phyloP scores from a whole-genome alignment of 306 rosid species.

The Dalbergia cochinchinensis region DNA sequence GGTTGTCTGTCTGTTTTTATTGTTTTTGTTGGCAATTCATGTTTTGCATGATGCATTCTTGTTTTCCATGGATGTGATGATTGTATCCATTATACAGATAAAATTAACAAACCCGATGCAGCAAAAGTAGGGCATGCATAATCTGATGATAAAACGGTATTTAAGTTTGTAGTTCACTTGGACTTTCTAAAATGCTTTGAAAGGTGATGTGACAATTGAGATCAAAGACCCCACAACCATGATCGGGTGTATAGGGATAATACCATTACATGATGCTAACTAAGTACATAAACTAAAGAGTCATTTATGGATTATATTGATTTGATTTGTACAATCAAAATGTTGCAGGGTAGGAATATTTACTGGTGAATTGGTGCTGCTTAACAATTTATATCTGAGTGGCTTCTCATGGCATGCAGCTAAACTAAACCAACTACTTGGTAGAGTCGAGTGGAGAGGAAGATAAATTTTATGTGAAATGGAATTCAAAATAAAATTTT shows the following conservation, averaged over 20 bases:
- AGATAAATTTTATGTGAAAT: background rate
- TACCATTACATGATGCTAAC: background rate
- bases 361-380: background rate
- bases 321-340: background rate
- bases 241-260: slow-evolving; percentile 21
- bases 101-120: slow-evolving; percentile 4
- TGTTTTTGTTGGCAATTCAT: slow-evolving; percentile 5
- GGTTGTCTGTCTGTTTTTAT: background rate
- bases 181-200: background rate
- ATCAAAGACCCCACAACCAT: background rate
- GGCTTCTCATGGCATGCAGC: background rate
- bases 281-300: background rate
- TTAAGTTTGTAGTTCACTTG: background rate
- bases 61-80: background rate
- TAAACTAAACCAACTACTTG: background rate
- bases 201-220: background rate
- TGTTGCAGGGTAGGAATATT: background rate
- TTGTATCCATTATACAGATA: background rate
- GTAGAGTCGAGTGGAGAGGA: background rate
- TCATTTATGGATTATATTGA: background rate
- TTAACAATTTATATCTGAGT: background rate
- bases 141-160: background rate
- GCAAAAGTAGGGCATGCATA: background rate
- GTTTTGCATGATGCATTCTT: slow-evolving; percentile 10
- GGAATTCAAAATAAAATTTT: background rate